phyloP scores from a whole-genome alignment of 2,329 filamentous ascomycete genomes.

The Xylariomycetidae sp. region DNA sequence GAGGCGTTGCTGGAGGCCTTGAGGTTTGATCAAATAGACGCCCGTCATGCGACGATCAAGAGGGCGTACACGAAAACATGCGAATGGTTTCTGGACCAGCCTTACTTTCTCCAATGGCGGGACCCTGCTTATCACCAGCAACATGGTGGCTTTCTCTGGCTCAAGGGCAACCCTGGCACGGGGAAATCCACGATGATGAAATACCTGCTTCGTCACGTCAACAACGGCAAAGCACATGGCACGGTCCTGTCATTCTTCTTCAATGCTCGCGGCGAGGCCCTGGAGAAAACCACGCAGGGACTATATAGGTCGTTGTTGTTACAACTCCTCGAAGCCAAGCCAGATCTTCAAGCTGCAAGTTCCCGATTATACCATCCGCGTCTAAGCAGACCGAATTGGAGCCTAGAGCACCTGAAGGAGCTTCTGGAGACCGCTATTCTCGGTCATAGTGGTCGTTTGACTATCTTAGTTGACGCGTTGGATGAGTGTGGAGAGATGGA shows the following conservation, averaged over 20 bases:
- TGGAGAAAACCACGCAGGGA: slow-evolving; percentile 39
- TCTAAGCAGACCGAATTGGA: too few relatives aligned
- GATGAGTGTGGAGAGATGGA: slow-evolving; percentile 11
- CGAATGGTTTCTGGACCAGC: slow-evolving; percentile 19
- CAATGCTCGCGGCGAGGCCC: slow-evolving; percentile 36
- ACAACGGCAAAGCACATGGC: slow-evolving; percentile 3
- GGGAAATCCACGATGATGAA: slow-evolving; percentile 43
- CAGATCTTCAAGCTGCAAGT: slow-evolving; percentile 29
- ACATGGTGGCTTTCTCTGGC: slow-evolving; percentile 37
- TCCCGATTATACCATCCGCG: too few relatives aligned
- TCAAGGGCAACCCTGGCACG: slow-evolving; percentile 37
- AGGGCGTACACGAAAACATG: slow-evolving; percentile 17
- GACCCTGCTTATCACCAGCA: slow-evolving; percentile 16
- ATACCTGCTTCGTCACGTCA: slow-evolving; percentile 18
- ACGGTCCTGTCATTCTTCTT: slow-evolving; percentile 40
- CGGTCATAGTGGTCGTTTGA: slow-evolving; percentile 1
- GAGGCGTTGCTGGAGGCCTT: slow-evolving; percentile 10
- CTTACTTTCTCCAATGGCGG: slow-evolving; percentile 29
- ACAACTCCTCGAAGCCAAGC: slow-evolving; percentile 34
- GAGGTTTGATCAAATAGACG: slow-evolving; percentile 15
- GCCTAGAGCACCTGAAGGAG: too few relatives aligned
- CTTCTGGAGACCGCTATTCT: too few relatives aligned
- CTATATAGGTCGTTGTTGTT: slow-evolving; percentile 44
- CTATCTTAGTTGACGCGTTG: slow-evolving; percentile 12
- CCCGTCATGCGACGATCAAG: slow-evolving; percentile 11